Evolutionary conservation across 2,329 filamentous ascomycete genomes (phyloP), one percentile per base, ranked within the genome.

Genomic region (Penicillium sp.): DNA sequence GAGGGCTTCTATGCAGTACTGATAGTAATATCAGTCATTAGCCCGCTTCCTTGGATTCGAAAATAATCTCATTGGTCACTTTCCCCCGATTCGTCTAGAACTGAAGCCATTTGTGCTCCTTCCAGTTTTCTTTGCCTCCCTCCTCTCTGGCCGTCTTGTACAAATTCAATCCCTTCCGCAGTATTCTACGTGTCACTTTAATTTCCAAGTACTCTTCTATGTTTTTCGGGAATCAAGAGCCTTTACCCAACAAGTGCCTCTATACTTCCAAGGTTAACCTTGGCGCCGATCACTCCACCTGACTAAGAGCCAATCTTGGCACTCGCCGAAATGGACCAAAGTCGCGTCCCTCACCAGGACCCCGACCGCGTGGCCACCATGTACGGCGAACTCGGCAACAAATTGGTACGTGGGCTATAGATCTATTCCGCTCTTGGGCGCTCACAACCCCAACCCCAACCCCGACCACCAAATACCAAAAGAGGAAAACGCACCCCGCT

Each of bases 311-410:
- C 34, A 34, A 25, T 54, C 62, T 65, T 65, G 61, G 62, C 62
- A 45, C 21, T 55, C 60, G 55, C 41, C 57, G 60, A 52, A 39
- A 64, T 64, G 61, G 61, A 61, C 52, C 57, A 45, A 34, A 52
- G 53, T 57, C 61, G 60, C 63, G 61, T 58, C 53, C 54, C 42
- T 51, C 46, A 50, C 42, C 46, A 50, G 51, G 60, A 65, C 32
- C 52, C 61, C 35, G 60, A 64, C 56, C 58, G 58, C 54, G 59
- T 54, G 54, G 54, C 56, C 52, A 65, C 54, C 41, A 96, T 96
- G 91, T 94, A 96, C 75, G 91, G 91, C 63, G 91, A 96, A 71
- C 78, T 90, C 56, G 90, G 89, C 48, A 89, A 91, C 72, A 96
- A 96, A 76, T 78, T 96, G 75, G 90, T 93, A 76, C 67, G 77